Evolutionary conservation across 331 rosid genomes (phyloP).

Genomic region (Erythrophleum ivorense): DNA sequence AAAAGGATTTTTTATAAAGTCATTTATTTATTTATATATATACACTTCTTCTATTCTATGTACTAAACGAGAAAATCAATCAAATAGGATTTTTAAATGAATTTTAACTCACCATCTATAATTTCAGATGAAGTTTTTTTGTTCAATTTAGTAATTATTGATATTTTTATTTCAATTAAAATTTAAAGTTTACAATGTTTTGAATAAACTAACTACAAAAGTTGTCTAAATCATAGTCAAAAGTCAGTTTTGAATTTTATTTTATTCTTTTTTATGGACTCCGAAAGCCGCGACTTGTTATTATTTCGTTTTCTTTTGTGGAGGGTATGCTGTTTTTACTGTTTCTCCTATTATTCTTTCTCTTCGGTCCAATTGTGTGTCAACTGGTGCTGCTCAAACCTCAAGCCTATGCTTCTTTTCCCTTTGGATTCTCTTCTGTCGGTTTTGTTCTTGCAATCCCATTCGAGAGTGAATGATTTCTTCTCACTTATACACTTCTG

Average conservation of each 20-base stretch:
- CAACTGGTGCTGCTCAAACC: background rate
- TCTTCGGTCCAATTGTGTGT: background rate
- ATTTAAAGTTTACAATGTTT: no score
- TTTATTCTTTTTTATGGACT: background rate
- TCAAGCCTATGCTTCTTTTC: conserved; percentile 11
- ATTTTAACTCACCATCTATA: background rate
- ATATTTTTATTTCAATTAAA: no score
- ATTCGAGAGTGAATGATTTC: background rate
- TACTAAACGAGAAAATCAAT: background rate
- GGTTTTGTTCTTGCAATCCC: conserved; percentile 42
- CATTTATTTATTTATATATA: no score
- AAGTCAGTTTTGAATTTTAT: background rate
- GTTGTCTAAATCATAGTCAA: background rate
- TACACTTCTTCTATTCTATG: no score
- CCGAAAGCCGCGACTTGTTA: background rate
- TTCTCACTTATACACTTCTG: conserved; percentile 6
- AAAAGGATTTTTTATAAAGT: no score
- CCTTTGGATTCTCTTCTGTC: conserved; percentile 35
- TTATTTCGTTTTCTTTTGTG: background rate
- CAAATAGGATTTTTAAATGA: background rate
- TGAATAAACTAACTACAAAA: background rate
- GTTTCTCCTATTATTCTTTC: background rate
- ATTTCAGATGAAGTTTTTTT: background rate
- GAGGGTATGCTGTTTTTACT: background rate
- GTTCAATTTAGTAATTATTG: no score